Evolutionary conservation across 1,284 basidiomycete genomes (phyloP), one percentile per base, ranked within the genome.

Genomic region (Cryptococcus jaspeensis): DNA sequence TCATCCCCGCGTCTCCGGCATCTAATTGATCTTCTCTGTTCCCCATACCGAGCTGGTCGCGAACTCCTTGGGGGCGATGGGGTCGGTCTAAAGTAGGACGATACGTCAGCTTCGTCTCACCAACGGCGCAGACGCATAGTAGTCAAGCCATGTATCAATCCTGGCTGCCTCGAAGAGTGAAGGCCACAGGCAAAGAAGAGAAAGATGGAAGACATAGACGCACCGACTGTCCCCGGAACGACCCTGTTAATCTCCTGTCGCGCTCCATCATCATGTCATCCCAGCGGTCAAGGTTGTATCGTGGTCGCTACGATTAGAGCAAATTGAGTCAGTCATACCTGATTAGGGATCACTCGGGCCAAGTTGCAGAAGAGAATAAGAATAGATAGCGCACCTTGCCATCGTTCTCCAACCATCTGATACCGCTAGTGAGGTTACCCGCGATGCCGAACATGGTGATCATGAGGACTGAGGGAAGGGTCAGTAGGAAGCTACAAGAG

Each of bases 191-290:
- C 1, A 18, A 57, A 41, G 36, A 52, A 51, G 25, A 47, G 53
- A 23, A 3, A 38, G 25, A 20, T 7, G 13, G 23, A 23, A 40
- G 53, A 50, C 25, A 41, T 53, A 11, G 12, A 66, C 88, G 72
- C 74, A 93, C 92, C 75, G 82, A 82, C 77, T 96, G 92, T 51
- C 91, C 91, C 66, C 93, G 83, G 69, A 80, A 72, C 71, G 89
- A 89, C 18, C 93, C 93, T n/a, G 92, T 95, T 74, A 97, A 77
- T 65, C 89, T 81, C 71, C 83, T 81, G 80, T 97, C 93, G 58
- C 92, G 82, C 70, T 87, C 85, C 87, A 95, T 91, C 91, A 97
- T 91, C 88, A 91, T 90, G 54, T 89, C 83, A 63, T 97, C 92
- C 92, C 92, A 96, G 35, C 83, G 78, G 70, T 96, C 93, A 40